Percentiles rank a stretch among this genome's conserved stretches.
Conservation (phyloP, 2,329 filamentous ascomycete species). For the Dryadomyces quercus-mongolicae region DNA sequence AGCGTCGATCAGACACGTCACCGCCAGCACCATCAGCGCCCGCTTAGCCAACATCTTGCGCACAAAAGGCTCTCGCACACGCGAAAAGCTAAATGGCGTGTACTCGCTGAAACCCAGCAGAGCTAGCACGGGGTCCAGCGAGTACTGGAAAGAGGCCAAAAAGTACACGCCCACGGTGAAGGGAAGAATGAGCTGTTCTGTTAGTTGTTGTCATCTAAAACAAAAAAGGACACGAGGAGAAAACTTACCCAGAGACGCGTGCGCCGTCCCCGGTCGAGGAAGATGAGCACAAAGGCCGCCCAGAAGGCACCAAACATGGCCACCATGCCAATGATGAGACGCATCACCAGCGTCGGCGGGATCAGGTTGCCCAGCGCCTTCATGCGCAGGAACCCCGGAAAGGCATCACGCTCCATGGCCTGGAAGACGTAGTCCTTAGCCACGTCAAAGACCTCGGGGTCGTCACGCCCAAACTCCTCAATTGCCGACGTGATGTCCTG, state of each 20-base stretch:
- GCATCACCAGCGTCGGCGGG: slow-evolving; percentile 74
- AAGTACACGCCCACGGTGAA: slow-evolving; percentile 87
- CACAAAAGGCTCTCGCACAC: slow-evolving; percentile 83
- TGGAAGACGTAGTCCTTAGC: slow-evolving; percentile 99
- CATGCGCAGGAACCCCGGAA: slow-evolving; percentile 86
- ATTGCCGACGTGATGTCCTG: slow-evolving; percentile 77
- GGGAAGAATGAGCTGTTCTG: slow-evolving; percentile 56
- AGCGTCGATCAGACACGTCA: slow-evolving; percentile 66
- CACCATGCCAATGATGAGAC: slow-evolving; percentile 73
- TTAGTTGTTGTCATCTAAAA: too few relatives aligned
- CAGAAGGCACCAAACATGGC: slow-evolving; percentile 88
- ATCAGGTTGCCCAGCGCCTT: slow-evolving; percentile 95
- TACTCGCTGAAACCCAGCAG: slow-evolving; percentile 90
- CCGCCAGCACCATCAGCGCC: slow-evolving; percentile 64
- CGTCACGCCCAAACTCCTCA: slow-evolving; percentile 82
- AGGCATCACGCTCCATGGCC: slow-evolving; percentile 99
- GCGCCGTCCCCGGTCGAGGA: slow-evolving; percentile 62
- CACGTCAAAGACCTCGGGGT: slow-evolving; percentile 92
- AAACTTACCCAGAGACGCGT: slow-evolving; percentile 75
- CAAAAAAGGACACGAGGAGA: slow-evolving; percentile 7
- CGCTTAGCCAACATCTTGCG: slow-evolving; percentile 75
- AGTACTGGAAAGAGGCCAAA: slow-evolving; percentile 87
- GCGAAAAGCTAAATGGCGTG: slow-evolving; percentile 84
- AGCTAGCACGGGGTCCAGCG: slow-evolving; percentile 82
- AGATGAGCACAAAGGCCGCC: slow-evolving; percentile 87